Evolutionary conservation across 345 rosid species (phyloP).

Genomic region (Eucalyptus erythrocorys): DNA sequence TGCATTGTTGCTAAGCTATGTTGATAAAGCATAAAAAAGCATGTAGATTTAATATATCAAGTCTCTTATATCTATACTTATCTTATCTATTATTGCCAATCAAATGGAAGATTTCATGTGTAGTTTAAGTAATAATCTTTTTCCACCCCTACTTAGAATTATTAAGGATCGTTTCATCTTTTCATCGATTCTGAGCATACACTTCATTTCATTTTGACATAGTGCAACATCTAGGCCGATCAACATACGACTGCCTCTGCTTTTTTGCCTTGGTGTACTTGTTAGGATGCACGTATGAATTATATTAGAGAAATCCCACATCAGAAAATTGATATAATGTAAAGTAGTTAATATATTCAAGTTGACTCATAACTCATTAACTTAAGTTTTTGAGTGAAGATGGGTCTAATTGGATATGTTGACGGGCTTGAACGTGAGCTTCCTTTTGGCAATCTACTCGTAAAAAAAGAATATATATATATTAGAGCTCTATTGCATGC

Average conservation of each 20-base stretch:
- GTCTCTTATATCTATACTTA: background rate
- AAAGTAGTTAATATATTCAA: too few relatives aligned
- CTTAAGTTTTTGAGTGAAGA: too few relatives aligned
- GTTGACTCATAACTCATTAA: too few relatives aligned
- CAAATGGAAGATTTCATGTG: background rate
- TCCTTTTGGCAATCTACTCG: accelerated
- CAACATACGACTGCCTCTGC: too few relatives aligned
- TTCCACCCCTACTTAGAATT: background rate
- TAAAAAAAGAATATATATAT: too few relatives aligned
- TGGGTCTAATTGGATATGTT: too few relatives aligned
- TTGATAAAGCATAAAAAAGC: background rate
- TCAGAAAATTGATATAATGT: accelerated
- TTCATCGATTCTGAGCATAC: background rate
- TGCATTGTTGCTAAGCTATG: background rate
- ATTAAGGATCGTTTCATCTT: background rate
- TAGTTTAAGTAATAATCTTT: background rate
- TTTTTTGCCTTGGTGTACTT: too few relatives aligned
- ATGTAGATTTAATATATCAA: background rate
- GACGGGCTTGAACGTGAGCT: accelerated
- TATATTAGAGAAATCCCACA: accelerated
- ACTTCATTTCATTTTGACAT: background rate
- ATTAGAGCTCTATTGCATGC: too few relatives aligned
- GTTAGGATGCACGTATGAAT: too few relatives aligned
- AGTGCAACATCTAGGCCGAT: accelerated
- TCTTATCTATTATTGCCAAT: background rate